Percentiles rank a stretch among this genome's conserved stretches.
These are phyloP conservation scores for Antitrichia curtipendula DNA, from an alignment of 225 moss, liverwort and hornwort species.

Conservation along the genomic window DNA sequence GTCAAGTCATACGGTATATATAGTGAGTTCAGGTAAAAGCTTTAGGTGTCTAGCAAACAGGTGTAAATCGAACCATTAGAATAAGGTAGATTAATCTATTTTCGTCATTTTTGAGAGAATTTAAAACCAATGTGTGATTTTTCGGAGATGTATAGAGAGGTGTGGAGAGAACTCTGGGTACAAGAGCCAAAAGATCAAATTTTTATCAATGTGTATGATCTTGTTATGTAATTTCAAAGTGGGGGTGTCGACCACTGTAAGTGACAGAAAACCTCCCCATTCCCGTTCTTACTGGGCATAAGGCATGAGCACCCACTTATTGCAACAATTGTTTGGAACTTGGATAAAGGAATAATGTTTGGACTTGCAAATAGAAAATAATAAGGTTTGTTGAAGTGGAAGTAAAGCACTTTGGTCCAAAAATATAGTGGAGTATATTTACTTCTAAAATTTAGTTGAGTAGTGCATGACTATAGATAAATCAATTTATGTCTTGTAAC, in stretches of 20 bases:
- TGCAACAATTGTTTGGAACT: background rate
- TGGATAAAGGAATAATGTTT: background rate
- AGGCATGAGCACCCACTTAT: background rate
- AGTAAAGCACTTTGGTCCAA: background rate
- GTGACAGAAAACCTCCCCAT: no score
- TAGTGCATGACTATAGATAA: background rate
- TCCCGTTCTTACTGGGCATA: no score
- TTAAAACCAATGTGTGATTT: background rate
- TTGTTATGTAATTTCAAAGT: background rate
- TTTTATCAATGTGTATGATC: background rate
- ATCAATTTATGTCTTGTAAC: background rate
- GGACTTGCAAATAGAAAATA: background rate
- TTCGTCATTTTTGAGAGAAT: background rate
- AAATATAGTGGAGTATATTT: background rate
- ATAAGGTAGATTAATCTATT: background rate
- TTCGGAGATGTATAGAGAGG: background rate
- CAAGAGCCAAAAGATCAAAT: background rate
- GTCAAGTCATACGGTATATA: background rate
- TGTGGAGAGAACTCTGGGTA: background rate
- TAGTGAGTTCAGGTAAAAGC: background rate
- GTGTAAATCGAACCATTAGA: background rate
- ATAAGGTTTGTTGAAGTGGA: background rate
- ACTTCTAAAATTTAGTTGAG: background rate
- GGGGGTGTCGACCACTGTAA: background rate
- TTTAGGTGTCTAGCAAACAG: background rate